phyloP scores from a whole-genome alignment of 371 early-diverging fungal species.

The Mortierella sp. region DNA sequence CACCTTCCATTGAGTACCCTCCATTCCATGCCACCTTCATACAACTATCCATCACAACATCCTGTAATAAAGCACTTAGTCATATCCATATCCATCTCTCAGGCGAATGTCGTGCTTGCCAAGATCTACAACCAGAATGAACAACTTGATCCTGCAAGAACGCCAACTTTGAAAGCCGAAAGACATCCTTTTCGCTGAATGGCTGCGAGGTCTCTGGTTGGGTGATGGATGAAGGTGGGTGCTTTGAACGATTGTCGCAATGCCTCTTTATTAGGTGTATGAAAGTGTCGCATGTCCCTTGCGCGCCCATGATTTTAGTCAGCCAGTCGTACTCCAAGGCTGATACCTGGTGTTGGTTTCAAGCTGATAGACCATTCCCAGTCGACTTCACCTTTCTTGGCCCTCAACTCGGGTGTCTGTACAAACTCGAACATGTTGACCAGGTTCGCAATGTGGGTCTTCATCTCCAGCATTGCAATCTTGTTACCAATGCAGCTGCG shows the following conservation, averaged over 20 bases:
- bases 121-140: no score
- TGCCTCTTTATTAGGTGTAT: not conserved
- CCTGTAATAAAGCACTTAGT: no score
- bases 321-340: conserved; percentile 25
- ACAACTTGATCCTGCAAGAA: no score
- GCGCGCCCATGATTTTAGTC: conserved; percentile 8
- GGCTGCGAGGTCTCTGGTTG: no score
- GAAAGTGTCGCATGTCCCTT: no score
- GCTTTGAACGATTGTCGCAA: no score
- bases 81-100: no score
- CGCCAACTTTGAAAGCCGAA: no score
- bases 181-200: no score
- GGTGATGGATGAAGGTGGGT: no score
- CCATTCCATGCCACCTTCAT: not conserved
- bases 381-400: conserved; percentile 18
- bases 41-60: no score
- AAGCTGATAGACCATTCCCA: conserved; percentile 48
- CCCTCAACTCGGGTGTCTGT: conserved; percentile 35
- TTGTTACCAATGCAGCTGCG: conserved; percentile 54
- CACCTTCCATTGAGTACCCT: conserved; percentile 16
- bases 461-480: conserved; percentile 59
- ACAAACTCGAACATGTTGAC: conserved; percentile 40
- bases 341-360: conserved; percentile 40
- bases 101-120: no score
- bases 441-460: conserved; percentile 45